Evolutionary conservation across 495 filamentous ascomycete genomes (phyloP).

Genomic region (Trichoderma reesei): DNA sequence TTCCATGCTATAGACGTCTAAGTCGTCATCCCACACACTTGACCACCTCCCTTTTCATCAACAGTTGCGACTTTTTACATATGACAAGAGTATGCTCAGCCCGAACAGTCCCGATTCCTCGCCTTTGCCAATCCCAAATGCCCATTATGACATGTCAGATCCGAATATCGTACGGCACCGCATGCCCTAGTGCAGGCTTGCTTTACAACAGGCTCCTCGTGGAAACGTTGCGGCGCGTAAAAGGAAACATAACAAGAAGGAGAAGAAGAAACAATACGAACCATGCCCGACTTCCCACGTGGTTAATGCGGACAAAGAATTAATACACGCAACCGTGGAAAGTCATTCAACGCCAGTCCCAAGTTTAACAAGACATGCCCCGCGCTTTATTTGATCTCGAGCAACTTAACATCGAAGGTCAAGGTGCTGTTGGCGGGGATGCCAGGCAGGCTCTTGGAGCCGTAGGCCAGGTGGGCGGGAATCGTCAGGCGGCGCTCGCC

Average conservation of each 20-base stretch:
- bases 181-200: neutral
- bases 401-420: constrained; percentile 85
- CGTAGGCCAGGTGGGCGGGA: constrained; percentile 77
- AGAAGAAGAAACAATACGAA: neutral
- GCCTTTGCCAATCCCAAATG: neutral
- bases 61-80: neutral
- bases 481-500: constrained; percentile 88
- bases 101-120: neutral
- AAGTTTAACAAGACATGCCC: neutral
- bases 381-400: constrained; percentile 50
- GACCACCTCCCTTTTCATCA: neutral
- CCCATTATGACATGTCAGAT: neutral
- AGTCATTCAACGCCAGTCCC: neutral
- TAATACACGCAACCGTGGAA: constrained; percentile 1
- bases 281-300: neutral
- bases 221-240: neutral
- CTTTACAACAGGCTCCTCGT: neutral
- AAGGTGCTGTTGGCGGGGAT: constrained; percentile 87
- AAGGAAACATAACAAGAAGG: neutral
- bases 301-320: neutral
- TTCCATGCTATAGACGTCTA: neutral
- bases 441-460: constrained; percentile 62
- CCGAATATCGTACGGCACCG: neutral
- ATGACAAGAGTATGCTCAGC: neutral
- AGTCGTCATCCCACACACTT: neutral